A percentile compares a stretch with the other conserved stretches of the same genome.
These are phyloP conservation scores for Cytidiella melzeri DNA, from an alignment of 768 basidiomycete genomes.

Conservation along the genomic window DNA sequence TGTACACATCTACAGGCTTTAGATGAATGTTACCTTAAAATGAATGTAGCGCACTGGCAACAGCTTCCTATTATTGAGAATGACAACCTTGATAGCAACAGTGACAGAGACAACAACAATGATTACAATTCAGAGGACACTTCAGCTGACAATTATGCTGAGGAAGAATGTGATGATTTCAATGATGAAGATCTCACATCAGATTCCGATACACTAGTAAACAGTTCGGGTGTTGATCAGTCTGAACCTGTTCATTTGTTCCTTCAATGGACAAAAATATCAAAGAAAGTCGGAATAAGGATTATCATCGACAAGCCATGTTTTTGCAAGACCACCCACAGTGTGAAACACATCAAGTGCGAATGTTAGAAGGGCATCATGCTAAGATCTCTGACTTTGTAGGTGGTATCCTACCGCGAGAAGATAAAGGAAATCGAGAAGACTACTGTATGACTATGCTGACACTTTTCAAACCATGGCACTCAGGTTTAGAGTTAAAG, in stretches of 20 bases:
- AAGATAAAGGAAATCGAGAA: slow-evolving; percentile 28
- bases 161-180: not conserved
- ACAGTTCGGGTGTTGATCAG: not conserved
- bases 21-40: not conserved
- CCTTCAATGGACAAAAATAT: not conserved
- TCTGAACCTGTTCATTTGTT: not conserved
- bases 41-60: not conserved
- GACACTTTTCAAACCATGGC: slow-evolving; percentile 30
- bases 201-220: too few relatives aligned
- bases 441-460: slow-evolving; percentile 30
- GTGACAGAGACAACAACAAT: not conserved
- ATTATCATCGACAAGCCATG: not conserved
- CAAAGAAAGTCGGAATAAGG: not conserved
- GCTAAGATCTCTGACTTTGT: slow-evolving; percentile 24
- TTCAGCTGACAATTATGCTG: not conserved
- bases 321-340: slow-evolving; percentile 13
- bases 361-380: not conserved
- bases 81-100: not conserved
- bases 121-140: not conserved
- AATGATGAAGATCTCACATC: not conserved
- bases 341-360: slow-evolving; percentile 17
- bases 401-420: slow-evolving; percentile 23
- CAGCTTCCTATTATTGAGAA: not conserved
- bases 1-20: not conserved
- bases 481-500: slow-evolving; percentile 25